phyloP scores from a whole-genome alignment of 495 filamentous ascomycete genomes.

The Xylaria scruposa region DNA sequence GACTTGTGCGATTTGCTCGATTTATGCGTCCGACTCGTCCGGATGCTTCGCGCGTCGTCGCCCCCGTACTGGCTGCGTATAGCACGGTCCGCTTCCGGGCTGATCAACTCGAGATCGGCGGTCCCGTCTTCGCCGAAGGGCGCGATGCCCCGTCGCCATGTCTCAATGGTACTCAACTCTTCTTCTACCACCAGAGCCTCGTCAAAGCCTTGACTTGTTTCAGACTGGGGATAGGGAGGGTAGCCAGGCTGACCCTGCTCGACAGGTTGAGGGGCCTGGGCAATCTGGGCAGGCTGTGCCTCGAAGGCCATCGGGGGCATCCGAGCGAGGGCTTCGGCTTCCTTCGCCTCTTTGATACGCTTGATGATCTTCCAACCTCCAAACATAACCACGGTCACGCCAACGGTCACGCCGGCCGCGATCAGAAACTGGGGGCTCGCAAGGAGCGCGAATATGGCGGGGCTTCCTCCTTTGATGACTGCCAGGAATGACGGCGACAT shows the following conservation, averaged over 20 bases:
- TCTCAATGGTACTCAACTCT: slow-evolving; percentile 72
- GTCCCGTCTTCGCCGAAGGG: slow-evolving; percentile 67
- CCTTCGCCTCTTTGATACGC: slow-evolving; percentile 61
- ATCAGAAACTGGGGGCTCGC: slow-evolving; percentile 92
- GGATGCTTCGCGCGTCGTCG: slow-evolving; percentile 41
- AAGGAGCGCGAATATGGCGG: slow-evolving; percentile 85
- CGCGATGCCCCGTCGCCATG: slow-evolving; percentile 81
- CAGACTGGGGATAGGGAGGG: slow-evolving; percentile 34
- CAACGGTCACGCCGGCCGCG: slow-evolving; percentile 84
- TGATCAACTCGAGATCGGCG: slow-evolving; percentile 88
- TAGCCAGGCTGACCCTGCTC: not conserved
- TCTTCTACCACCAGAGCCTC: slow-evolving; percentile 58
- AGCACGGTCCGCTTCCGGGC: slow-evolving; percentile 71
- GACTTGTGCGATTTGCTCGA: slow-evolving; percentile 40
- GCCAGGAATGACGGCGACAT: slow-evolving; percentile 82
- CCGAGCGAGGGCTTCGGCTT: slow-evolving; percentile 56
- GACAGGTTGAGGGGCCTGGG: not conserved
- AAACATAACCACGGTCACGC: slow-evolving; percentile 90
- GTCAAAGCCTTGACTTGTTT: slow-evolving; percentile 46
- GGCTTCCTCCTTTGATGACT: slow-evolving; percentile 77
- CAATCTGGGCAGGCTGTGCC: slow-evolving; percentile 28
- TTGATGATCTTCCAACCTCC: slow-evolving; percentile 98
- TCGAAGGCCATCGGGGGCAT: slow-evolving; percentile 44
- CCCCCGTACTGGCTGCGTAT: slow-evolving; percentile 44
- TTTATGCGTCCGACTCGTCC: slow-evolving; percentile 32